Conservation (phyloP, 176 grass and related monocot species). For the Musa troglodytarum region DNA sequence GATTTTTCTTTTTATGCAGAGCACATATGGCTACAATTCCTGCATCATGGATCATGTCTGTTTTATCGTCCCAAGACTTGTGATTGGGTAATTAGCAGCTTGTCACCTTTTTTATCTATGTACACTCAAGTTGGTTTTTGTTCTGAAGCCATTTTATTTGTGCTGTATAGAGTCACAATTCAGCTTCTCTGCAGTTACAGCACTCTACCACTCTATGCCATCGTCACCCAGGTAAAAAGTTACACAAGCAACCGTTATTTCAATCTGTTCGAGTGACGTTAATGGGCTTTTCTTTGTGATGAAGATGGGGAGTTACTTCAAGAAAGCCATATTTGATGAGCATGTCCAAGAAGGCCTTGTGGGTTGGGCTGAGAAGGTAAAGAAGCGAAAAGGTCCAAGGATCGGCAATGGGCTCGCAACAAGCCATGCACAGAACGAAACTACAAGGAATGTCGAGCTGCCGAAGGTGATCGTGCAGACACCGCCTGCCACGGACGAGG, state of each 20-base stretch:
- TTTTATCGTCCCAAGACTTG: slow-evolving; percentile 70
- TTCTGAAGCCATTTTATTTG: slow-evolving; percentile 3
- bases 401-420: neutral
- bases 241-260: neutral
- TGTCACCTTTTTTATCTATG: neutral
- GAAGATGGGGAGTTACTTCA: slow-evolving; percentile 81
- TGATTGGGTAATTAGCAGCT: slow-evolving; percentile 43
- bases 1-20: slow-evolving; percentile 31
- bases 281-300: slow-evolving; percentile 4
- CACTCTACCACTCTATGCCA: slow-evolving; percentile 78
- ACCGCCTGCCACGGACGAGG: neutral
- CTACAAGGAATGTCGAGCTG: neutral
- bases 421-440: neutral
- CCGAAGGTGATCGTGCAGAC: neutral
- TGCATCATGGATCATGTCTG: slow-evolving; percentile 78
- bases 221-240: slow-evolving; percentile 59
- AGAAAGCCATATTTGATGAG: slow-evolving; percentile 81
- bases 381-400: slow-evolving; percentile 21
- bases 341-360: slow-evolving; percentile 61
- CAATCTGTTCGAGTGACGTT: neutral
- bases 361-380: slow-evolving; percentile 59
- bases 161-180: slow-evolving; percentile 41
- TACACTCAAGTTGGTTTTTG: neutral
- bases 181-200: slow-evolving; percentile 88
- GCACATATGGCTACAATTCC: slow-evolving; percentile 68